Evolutionary conservation across 768 basidiomycete genomes (phyloP).

Genomic region (Lactarius indigo): DNA sequence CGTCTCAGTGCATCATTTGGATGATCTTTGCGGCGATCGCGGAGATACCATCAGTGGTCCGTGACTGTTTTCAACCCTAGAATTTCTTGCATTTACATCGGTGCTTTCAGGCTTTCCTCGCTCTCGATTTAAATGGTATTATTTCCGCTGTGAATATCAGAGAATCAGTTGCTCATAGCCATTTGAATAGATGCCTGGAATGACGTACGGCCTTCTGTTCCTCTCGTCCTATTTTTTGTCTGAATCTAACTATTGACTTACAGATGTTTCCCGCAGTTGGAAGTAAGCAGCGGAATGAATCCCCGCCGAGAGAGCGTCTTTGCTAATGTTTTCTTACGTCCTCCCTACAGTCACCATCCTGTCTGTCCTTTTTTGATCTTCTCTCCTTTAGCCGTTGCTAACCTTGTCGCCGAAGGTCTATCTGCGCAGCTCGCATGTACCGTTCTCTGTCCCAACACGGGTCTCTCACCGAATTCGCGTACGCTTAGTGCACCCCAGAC

Average conservation of each 20-base stretch:
- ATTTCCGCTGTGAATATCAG: background rate
- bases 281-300: background rate
- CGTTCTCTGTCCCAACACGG: background rate
- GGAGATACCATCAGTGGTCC: background rate
- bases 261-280: conserved; percentile 6
- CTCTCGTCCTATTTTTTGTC: background rate
- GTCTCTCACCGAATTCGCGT: conserved; percentile 14
- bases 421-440: conserved; percentile 1
- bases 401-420: background rate
- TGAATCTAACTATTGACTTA: background rate
- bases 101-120: conserved; percentile 1
- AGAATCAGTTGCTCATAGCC: background rate
- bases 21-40: background rate
- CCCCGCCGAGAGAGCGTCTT: background rate
- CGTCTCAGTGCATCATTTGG: conserved; percentile 5
- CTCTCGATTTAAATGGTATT: conserved; percentile 12
- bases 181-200: conserved; percentile 13
- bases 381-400: background rate
- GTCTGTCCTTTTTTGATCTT: background rate
- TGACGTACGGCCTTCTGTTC: background rate
- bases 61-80: background rate
- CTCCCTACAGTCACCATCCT: background rate
- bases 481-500: background rate
- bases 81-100: background rate
- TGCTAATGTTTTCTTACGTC: background rate